Conservation (phyloP, 1,284 basidiomycete species). For the Leccinum pallidistipes region DNA sequence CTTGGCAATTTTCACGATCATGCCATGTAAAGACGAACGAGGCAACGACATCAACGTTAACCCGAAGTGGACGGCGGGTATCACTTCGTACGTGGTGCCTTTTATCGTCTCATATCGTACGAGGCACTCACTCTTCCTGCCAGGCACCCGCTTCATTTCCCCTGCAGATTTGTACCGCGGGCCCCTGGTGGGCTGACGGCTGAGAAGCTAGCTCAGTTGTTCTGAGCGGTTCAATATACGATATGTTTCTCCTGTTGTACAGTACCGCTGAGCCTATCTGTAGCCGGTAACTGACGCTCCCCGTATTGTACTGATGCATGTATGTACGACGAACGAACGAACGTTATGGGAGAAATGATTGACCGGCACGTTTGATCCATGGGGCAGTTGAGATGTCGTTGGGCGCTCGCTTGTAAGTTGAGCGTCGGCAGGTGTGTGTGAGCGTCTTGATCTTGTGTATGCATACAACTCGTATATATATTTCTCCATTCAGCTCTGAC, state of each 20-base stretch:
- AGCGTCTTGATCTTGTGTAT: neutral
- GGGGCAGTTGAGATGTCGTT: neutral
- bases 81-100: constrained; percentile 27
- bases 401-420: neutral
- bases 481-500: neutral
- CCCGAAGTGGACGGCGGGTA: constrained; percentile 27
- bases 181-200: constrained; percentile 14
- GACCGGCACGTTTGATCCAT: neutral
- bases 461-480: neutral
- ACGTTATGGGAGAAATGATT: neutral
- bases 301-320: neutral
- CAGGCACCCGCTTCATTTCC: constrained; percentile 29
- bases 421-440: neutral
- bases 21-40: constrained; percentile 25
- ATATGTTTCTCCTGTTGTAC: neutral
- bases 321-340: neutral
- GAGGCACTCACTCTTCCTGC: neutral
- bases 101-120: neutral
- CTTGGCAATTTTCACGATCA: constrained; percentile 32
- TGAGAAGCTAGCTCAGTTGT: constrained; percentile 23
- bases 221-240: constrained; percentile 8
- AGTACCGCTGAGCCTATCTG: neutral
- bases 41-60: constrained; percentile 30
- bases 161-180: constrained; percentile 29
- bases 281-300: neutral